Base-by-base conservation (phyloP, 2,329 filamentous ascomycete species). In the Delphinella strobiligena region DNA sequence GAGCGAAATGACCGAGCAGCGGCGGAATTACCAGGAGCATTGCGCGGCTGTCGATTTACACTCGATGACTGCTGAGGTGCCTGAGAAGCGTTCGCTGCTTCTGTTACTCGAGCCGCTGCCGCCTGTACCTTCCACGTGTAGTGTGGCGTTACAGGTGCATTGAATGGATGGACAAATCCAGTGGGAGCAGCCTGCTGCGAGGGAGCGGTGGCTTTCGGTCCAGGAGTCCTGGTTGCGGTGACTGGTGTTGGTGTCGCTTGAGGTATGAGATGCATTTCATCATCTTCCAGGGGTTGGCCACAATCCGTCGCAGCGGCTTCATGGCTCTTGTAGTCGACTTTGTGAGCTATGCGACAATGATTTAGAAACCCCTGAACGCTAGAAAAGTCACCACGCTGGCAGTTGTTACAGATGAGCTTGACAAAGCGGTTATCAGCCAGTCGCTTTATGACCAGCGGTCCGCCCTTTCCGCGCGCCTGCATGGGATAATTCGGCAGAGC, bases 341-440 rank as follows among this genome's bases (percentile, higher is more conserved):
- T 83, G 63, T 98, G 91, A 18, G 88, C 87, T 52, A 98, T 96
- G 42, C 91, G 86, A 58, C 89, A 96, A 58, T 98, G 91, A 56
- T 98, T 98, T 65, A 98, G 91, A 63, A 96, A 96, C n/a, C 91
- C 91, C 61, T 96, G 91, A 0, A 88, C 93, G 64, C 88, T 96
- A 41, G 82, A 88, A 55, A 96, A 96, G 59, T 95, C 85, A 58
- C 86, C 84, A 47, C 89, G 75, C 36, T 86, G 73, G 61, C 91
- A 96, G 59, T 91, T 82, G 31, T 64, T 65, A 66, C 91, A 98
- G 47, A 93, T 81, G 36, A 96, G 72, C 62, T 93, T 93, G 47
- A 96, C 89, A 47, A 80, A 78, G 54, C 84, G 72, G 41, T 84
- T 84, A 61, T 96, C 88, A 15, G 71, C 74, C 39, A 82, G 80